phyloP scores from a whole-genome alignment of 441 rosid genomes.

The Gossypium davidsonii region DNA sequence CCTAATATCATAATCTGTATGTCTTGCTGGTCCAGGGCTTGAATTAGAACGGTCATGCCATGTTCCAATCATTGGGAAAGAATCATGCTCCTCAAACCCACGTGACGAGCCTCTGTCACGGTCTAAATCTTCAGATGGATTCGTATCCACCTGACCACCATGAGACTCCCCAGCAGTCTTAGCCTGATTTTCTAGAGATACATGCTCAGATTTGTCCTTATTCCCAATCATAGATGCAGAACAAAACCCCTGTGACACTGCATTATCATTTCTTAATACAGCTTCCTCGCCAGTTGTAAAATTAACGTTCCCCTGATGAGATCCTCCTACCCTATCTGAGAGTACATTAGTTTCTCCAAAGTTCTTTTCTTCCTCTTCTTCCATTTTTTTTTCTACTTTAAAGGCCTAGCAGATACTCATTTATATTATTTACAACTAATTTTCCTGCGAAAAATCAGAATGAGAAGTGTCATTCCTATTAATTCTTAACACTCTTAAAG shows the following conservation, averaged over 20 bases:
- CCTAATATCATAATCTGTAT: slow-evolving; percentile 29
- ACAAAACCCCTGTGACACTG: slow-evolving; percentile 24
- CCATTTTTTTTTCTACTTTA: slow-evolving; percentile 42
- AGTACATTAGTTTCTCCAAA: slow-evolving; percentile 28
- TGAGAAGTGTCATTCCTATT: background rate
- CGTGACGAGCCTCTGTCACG: slow-evolving; percentile 32
- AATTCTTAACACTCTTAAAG: background rate
- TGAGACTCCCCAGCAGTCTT: slow-evolving; percentile 30
- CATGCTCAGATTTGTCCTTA: slow-evolving; percentile 76
- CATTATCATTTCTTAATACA: slow-evolving; percentile 23
- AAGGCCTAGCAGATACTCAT: slow-evolving; percentile 27
- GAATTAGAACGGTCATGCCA: slow-evolving; percentile 32
- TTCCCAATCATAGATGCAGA: slow-evolving; percentile 35
- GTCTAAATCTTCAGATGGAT: slow-evolving; percentile 36
- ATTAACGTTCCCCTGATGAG: slow-evolving; percentile 28
- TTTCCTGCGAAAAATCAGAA: slow-evolving; percentile 18
- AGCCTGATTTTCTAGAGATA: slow-evolving; percentile 71
- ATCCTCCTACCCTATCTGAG: slow-evolving; percentile 32
- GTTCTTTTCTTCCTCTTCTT: slow-evolving; percentile 65
- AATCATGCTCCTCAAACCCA: slow-evolving; percentile 34
- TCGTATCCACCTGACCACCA: slow-evolving; percentile 25
- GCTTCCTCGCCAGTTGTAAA: slow-evolving; percentile 23
- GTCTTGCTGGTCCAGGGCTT: slow-evolving; percentile 5
- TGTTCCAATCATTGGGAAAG: slow-evolving; percentile 9
- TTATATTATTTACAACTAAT: slow-evolving; percentile 22